Evolutionary conservation across 2,329 filamentous ascomycete species (phyloP).

Genomic region (Metarhizium rileyi): DNA sequence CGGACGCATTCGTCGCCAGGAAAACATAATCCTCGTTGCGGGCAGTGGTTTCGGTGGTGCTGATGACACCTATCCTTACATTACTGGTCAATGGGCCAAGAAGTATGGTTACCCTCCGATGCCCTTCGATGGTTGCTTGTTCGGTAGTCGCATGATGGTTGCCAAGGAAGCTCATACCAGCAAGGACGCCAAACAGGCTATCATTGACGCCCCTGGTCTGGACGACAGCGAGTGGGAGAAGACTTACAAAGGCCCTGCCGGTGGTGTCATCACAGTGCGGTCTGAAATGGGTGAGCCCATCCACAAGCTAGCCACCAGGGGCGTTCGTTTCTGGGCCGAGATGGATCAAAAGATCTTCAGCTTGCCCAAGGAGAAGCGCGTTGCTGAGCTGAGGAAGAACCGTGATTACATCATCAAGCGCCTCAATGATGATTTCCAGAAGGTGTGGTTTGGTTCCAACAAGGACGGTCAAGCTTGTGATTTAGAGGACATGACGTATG

Average conservation of each 20-base stretch:
- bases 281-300: slow-evolving; percentile 99
- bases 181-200: slow-evolving; percentile 78
- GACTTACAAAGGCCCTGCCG: slow-evolving; percentile 83
- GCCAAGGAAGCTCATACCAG: slow-evolving; percentile 88
- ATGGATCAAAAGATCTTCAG: slow-evolving; percentile 99
- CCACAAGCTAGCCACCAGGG: slow-evolving; percentile 94
- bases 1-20: slow-evolving; percentile 69
- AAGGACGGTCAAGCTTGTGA: slow-evolving; percentile 71
- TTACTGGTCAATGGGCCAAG: slow-evolving; percentile 82
- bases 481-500: slow-evolving; percentile 92
- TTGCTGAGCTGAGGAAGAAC: slow-evolving; percentile 79
- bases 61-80: slow-evolving; percentile 85
- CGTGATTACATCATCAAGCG: slow-evolving; percentile 90
- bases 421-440: slow-evolving; percentile 92
- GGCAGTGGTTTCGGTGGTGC: slow-evolving; percentile 87
- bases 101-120: slow-evolving; percentile 82
- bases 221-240: slow-evolving; percentile 82
- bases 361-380: slow-evolving; percentile 86
- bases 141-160: slow-evolving; percentile 91
- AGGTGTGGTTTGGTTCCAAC: slow-evolving; percentile 92
- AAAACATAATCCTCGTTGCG: slow-evolving; percentile 82
- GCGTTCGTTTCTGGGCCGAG: slow-evolving; percentile 94
- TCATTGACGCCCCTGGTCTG: slow-evolving; percentile 74
- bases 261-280: slow-evolving; percentile 89
- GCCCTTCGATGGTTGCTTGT: slow-evolving; percentile 88